Evolutionary conservation across 768 basidiomycete genomes (phyloP).

Genomic region (Boletus patriciae): DNA sequence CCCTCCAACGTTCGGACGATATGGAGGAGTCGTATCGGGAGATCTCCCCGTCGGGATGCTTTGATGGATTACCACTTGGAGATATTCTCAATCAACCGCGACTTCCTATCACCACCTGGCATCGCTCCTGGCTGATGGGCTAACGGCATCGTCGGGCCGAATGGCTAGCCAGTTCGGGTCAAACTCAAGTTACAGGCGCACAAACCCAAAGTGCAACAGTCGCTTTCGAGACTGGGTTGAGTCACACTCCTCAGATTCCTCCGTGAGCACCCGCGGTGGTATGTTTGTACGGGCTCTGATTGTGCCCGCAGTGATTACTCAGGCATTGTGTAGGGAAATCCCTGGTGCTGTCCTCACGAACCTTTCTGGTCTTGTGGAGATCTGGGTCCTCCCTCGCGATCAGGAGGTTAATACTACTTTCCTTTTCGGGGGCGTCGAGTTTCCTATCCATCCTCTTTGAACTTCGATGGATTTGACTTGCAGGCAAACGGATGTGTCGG

Average conservation of each 20-base stretch:
- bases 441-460: conserved; percentile 66
- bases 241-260: conserved; percentile 61
- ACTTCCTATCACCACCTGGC: conserved; percentile 42
- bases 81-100: conserved; percentile 51
- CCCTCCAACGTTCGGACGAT: conserved; percentile 61
- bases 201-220: conserved; percentile 52
- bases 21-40: conserved; percentile 52
- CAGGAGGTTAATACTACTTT: conserved; percentile 65
- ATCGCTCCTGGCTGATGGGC: conserved; percentile 45
- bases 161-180: conserved; percentile 50
- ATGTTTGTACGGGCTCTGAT: conserved; percentile 17
- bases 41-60: conserved; percentile 64
- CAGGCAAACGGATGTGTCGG: conserved; percentile 39
- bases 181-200: conserved; percentile 45
- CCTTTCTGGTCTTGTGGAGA: conserved; percentile 39
- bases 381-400: conserved; percentile 65
- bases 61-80: conserved; percentile 43
- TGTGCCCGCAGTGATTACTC: conserved; percentile 45
- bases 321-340: conserved; percentile 60
- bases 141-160: conserved; percentile 61
- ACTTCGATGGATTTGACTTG: conserved; percentile 25
- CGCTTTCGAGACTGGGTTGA: conserved; percentile 65
- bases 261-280: conserved; percentile 32
- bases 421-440: conserved; percentile 53
- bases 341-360: conserved; percentile 51